Evolutionary conservation across 768 basidiomycete species (phyloP), one percentile per base, ranked within the genome.

Genomic region (Saitozyma podzolica): DNA sequence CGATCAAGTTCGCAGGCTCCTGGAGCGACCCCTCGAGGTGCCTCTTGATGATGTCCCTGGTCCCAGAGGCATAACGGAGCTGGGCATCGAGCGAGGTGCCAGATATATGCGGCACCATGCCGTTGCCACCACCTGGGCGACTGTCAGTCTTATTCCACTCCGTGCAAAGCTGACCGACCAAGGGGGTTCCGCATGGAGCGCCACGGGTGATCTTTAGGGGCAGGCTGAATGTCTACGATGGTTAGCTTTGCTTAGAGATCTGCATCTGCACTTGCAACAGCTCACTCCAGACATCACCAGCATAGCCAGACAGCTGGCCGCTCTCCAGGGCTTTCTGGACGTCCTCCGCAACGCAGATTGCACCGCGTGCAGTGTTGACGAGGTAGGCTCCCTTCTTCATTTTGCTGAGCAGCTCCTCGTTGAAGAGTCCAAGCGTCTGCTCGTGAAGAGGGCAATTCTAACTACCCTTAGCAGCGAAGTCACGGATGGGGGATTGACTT

Each of bases 331-430:
- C 91, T 0, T 77, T 86, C 5, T 88, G 87, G 62, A 94, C 88
- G 49, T 86, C 91, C 64, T 91, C 86, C 68, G 86, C 86, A 80
- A 91, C 87, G 76, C 89, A 91, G 72, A 95, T 92, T 48, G 92
- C 92, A 50, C 92, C 92, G 69, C 91, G 90, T 56, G 91, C 90
- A 39, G 91, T 92, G 85, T 95, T 95, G 75, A 95, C 88, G 72
- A 94, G 86, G 89, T 89, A 92, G 14, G 91, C 85, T 54, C 91
- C 92, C 78, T 89, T 88, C 85, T 95, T 95, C 85, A 94, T 89
- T 81, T 90, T 89, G 78, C 85, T 84, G 69, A 94, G 83, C 47
- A 91, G 86, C 45, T 92, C 90, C 47, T 85, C 83, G 82, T 92
- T 90, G 74, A 93, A 83, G 52, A 93, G 85, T 20, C 88, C 89